These are phyloP conservation scores for Dissophora ornata DNA, from an alignment of 192 early-diverging fungal species.

Conservation along the genomic window DNA sequence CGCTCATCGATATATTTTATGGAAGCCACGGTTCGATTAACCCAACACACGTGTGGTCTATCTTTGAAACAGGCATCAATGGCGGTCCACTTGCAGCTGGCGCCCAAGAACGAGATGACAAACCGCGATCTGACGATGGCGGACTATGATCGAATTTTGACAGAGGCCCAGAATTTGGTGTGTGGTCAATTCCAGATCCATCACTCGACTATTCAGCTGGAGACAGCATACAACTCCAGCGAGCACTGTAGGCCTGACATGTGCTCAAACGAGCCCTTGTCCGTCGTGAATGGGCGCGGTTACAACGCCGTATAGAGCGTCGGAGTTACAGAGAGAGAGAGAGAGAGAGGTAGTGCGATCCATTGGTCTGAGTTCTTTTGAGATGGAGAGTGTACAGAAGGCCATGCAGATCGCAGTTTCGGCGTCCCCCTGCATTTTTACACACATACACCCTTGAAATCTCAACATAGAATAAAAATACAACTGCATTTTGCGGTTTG, in stretches of 20 bases:
- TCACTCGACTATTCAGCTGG: constrained; percentile 68
- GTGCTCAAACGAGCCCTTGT: constrained; percentile 39
- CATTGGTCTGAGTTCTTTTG: too few relatives aligned
- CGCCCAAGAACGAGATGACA: constrained; percentile 7
- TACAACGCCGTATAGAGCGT: constrained; percentile 28
- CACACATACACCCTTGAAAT: background rate
- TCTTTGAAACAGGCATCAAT: constrained; percentile 30
- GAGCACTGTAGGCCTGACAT: constrained; percentile 62
- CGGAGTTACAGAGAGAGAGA: background rate
- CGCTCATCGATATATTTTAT: too few relatives aligned
- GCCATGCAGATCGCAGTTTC: too few relatives aligned
- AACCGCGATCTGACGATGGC: constrained; percentile 25
- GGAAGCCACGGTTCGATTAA: too few relatives aligned
- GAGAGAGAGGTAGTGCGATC: background rate
- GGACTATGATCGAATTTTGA: constrained; percentile 63
- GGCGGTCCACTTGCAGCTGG: constrained; percentile 39
- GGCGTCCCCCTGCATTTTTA: too few relatives aligned
- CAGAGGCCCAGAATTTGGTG: constrained; percentile 60
- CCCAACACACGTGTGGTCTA: too few relatives aligned
- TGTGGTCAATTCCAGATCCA: constrained; percentile 65
- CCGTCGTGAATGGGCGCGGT: constrained; percentile 9
- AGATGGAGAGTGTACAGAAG: too few relatives aligned
- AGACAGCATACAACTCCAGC: constrained; percentile 56
- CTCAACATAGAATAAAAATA: background rate
- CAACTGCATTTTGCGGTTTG: too few relatives aligned